Evolutionary conservation across 805 yeast species (phyloP).

Genomic region (Yamadazyma akitaensis): DNA sequence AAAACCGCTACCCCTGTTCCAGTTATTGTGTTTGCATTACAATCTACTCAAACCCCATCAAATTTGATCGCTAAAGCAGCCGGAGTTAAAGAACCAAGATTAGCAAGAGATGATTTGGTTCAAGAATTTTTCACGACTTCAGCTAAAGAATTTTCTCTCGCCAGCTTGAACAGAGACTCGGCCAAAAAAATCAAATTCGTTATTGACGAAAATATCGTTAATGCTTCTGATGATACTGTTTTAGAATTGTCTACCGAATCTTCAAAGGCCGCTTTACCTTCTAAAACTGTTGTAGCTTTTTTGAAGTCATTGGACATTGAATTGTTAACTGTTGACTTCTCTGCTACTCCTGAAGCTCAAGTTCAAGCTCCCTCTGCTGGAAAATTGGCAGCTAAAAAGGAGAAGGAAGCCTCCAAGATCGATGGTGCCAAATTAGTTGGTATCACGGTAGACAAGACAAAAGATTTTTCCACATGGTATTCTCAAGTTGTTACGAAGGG

Average conservation of each 20-base stretch:
- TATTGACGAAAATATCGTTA: constrained; percentile 49
- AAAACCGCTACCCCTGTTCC: constrained; percentile 78
- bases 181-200: constrained; percentile 61
- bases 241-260: constrained; percentile 50
- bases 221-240: constrained; percentile 29
- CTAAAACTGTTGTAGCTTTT: constrained; percentile 44
- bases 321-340: constrained; percentile 52
- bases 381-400: constrained; percentile 32
- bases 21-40: constrained; percentile 72
- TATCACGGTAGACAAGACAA: constrained; percentile 88
- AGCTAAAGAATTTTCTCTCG: constrained; percentile 62
- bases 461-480: constrained; percentile 96
- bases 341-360: constrained; percentile 39
- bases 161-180: constrained; percentile 40
- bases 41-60: constrained; percentile 67
- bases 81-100: constrained; percentile 76
- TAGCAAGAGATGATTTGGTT: constrained; percentile 80
- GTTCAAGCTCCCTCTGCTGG: constrained; percentile 14
- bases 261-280: constrained; percentile 49
- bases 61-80: constrained; percentile 62
- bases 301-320: constrained; percentile 51
- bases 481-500: constrained; percentile 94
- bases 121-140: constrained; percentile 54
- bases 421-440: constrained; percentile 92
- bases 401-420: constrained; percentile 50